A percentile compares a stretch with the other conserved stretches of the same genome.
Conservation (phyloP, 2,329 filamentous ascomycete genomes). For the Talaromyces sp. region DNA sequence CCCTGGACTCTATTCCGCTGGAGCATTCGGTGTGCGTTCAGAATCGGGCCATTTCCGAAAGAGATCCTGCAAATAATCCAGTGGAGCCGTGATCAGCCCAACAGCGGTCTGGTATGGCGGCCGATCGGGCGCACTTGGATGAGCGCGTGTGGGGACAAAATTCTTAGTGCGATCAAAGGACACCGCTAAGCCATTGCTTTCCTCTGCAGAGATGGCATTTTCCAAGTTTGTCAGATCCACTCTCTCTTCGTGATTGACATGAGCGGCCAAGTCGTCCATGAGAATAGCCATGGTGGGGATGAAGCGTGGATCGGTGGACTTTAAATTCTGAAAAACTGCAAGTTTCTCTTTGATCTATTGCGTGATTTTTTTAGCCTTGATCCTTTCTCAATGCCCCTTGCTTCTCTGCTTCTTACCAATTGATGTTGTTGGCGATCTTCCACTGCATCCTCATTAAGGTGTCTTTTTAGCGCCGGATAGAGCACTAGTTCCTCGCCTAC, state of each 20-base stretch:
- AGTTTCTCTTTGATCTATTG: slow-evolving; percentile 56
- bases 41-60: slow-evolving; percentile 57
- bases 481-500: slow-evolving; percentile 58
- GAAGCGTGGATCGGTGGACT: slow-evolving; percentile 46
- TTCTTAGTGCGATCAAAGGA: slow-evolving; percentile 57
- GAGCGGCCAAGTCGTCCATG: slow-evolving; percentile 48
- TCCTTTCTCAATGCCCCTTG: neutral
- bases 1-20: neutral
- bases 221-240: slow-evolving; percentile 56
- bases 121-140: slow-evolving; percentile 54
- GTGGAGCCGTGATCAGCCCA: slow-evolving; percentile 58
- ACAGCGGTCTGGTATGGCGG: slow-evolving; percentile 60
- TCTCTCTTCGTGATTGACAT: slow-evolving; percentile 57
- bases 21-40: neutral
- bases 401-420: slow-evolving; percentile 31
- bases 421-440: slow-evolving; percentile 55
- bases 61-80: slow-evolving; percentile 59
- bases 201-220: slow-evolving; percentile 36
- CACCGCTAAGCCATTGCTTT: slow-evolving; percentile 43
- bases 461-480: slow-evolving; percentile 58
- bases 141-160: slow-evolving; percentile 56
- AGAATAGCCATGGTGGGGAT: slow-evolving; percentile 47
- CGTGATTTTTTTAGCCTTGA: neutral
- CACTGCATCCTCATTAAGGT: slow-evolving; percentile 52
- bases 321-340: slow-evolving; percentile 53